Evolutionary conservation across 2,329 filamentous ascomycete species (phyloP), one percentile per base, ranked within the genome.

Genomic region (Sporothrix luriei): DNA sequence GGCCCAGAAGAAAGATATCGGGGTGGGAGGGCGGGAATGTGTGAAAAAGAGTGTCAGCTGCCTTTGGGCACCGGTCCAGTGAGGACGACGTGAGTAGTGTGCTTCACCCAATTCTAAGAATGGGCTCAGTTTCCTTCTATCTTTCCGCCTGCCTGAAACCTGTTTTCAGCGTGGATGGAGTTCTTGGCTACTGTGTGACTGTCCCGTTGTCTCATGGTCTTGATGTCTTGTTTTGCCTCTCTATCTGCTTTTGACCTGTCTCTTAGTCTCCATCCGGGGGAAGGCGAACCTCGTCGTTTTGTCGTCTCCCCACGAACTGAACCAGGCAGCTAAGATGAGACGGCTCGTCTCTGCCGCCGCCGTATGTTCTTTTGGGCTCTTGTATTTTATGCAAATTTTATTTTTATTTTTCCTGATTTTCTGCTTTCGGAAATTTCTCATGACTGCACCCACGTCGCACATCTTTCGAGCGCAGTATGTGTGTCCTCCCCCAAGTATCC

Each of bases 41-140:
- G 14, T 14, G 65, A 21, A 14, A n/a, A 7, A 33, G 16, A 38
- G 29, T 11, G 24, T 51, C 62, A n/a, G 13, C 5, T 26, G 14
- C 38, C 51, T 38, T 4, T 46, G 21, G 29, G 24, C 3, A 40
- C 14, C 21, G 24, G 51, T 46, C 21, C 29, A 55, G 49, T 54
- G 29, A 55, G 29, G 38, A 29, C 38, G 11, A 14, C 10, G 51
- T 68, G 24, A 48, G 21, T 57, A 21, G n/a, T 16, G 38, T 57
- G 7, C 38, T 48, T 24, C 21, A 46, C 38, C 48, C 14, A 21
- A 21, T 57, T 68, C 24, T 57, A 24, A 68, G 38, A 57, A 57
- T 33, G 65, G 52, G 29, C 38, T 57, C 65, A 48, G 65, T 57
- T 24, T 68, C 51, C 51, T 33, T 43, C 64, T 21, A 54, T 66